Conservation (phyloP, 805 yeast genomes). For the Tanozyma kutaoensis region DNA sequence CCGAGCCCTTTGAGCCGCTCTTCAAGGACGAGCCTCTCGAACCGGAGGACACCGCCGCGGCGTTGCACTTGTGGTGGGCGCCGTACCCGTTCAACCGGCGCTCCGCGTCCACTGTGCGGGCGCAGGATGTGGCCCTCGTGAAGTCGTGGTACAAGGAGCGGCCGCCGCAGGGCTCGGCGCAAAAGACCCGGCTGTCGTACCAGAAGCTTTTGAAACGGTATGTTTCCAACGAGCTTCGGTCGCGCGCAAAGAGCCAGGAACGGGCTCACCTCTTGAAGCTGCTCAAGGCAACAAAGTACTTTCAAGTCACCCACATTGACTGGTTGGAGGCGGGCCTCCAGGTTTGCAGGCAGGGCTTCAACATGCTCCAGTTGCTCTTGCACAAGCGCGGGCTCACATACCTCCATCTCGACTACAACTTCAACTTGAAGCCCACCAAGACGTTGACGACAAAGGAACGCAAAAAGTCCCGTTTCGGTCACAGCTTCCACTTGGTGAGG, state of each 20-base stretch:
- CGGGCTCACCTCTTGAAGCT: conserved; percentile 50
- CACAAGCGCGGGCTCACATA: conserved; percentile 88
- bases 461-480: conserved; percentile 90
- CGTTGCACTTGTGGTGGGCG: conserved; percentile 63
- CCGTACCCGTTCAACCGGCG: conserved; percentile 77
- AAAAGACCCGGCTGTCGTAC: conserved; percentile 75
- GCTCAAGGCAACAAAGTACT: conserved; percentile 69
- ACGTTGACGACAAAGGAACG: conserved; percentile 94
- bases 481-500: conserved; percentile 87
- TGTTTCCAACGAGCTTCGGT: conserved; percentile 60
- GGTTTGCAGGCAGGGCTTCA: conserved; percentile 85
- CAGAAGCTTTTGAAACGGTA: conserved; percentile 74
- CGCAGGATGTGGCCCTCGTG: conserved; percentile 79
- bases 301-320: conserved; percentile 84
- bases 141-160: conserved; percentile 74
- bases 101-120: conserved; percentile 60
- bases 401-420: conserved; percentile 88
- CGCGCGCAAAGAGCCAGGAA: conserved; percentile 25
- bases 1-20: too few species aligned
- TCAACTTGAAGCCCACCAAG: conserved; percentile 91
- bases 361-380: conserved; percentile 79
- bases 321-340: conserved; percentile 99
- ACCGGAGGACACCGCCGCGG: conserved; percentile 32
- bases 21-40: too few species aligned
- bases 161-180: conserved; percentile 48